These are phyloP conservation scores for Boechera divaricarpa DNA, from an alignment of 345 rosid genomes.

Conservation along the genomic window DNA sequence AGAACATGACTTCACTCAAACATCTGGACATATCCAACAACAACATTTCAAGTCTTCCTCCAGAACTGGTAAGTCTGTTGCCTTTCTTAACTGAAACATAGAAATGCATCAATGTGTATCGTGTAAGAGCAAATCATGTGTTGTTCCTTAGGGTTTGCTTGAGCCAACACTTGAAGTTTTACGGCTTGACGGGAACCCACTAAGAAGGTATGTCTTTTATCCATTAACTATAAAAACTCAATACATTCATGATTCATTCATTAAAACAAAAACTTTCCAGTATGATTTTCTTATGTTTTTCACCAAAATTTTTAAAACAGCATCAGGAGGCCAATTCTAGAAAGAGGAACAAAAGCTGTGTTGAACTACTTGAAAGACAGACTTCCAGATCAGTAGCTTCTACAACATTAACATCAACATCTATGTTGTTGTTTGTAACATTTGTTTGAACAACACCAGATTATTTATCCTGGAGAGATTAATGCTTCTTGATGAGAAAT, in stretches of 20 bases:
- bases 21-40: slow-evolving; percentile 89
- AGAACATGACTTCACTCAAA: slow-evolving; percentile 66
- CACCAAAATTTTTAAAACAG: slow-evolving; percentile 50
- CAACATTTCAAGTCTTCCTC: slow-evolving; percentile 75
- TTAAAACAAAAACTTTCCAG: neutral
- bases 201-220: slow-evolving; percentile 69
- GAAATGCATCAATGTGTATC: neutral
- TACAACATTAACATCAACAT: neutral
- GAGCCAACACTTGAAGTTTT: slow-evolving; percentile 78
- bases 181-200: slow-evolving; percentile 88
- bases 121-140: neutral
- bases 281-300: neutral
- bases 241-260: slow-evolving; percentile 10
- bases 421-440: slow-evolving; percentile 37
- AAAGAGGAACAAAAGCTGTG: slow-evolving; percentile 85
- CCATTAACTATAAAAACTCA: neutral
- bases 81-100: slow-evolving; percentile 18
- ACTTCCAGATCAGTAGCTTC: slow-evolving; percentile 59
- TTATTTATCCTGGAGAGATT: neutral
- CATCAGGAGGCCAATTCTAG: slow-evolving; percentile 84
- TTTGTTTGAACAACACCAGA: slow-evolving; percentile 27
- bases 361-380: slow-evolving; percentile 81
- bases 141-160: slow-evolving; percentile 70
- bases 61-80: slow-evolving; percentile 61
- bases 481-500: slow-evolving; percentile 10